phyloP scores from a whole-genome alignment of 352 stramenopile species.

The Globisporangium carolinianum region DNA sequence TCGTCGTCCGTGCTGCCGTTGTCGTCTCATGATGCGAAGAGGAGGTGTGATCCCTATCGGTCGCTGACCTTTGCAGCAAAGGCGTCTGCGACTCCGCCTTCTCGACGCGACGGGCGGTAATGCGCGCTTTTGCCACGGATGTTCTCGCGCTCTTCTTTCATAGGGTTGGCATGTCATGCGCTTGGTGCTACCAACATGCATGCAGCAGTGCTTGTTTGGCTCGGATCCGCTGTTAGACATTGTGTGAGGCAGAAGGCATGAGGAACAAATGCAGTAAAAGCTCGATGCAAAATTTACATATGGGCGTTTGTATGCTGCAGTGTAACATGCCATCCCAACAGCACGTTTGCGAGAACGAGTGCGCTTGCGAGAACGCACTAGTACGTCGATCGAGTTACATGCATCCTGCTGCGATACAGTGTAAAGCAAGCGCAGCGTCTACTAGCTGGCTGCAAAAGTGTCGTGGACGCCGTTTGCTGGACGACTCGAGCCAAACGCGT shows the following conservation, averaged over 20 bases:
- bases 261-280: conserved; percentile 2
- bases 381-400: no score
- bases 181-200: no score
- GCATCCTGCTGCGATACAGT: no score
- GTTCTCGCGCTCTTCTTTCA: not conserved
- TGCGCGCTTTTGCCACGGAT: not conserved
- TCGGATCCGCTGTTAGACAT: no score
- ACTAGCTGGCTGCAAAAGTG: conserved; percentile 1
- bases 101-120: not conserved
- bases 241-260: no score
- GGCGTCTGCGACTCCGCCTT: no score
- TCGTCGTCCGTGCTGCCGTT: not conserved
- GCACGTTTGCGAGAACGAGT: conserved; percentile 1
- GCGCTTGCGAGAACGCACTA: not conserved
- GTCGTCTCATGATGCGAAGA: not conserved
- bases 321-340: conserved; percentile 1
- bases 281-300: conserved; percentile 1
- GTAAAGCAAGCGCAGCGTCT: not conserved
- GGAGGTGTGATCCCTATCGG: not conserved
- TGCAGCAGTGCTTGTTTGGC: no score
- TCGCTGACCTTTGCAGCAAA: not conserved
- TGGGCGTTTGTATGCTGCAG: not conserved
- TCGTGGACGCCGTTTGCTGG: not conserved
- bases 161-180: not conserved
- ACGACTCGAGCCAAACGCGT: no score